Conservation (phyloP, 1,139 yeast genomes). For the Ogataea hybrid region DNA sequence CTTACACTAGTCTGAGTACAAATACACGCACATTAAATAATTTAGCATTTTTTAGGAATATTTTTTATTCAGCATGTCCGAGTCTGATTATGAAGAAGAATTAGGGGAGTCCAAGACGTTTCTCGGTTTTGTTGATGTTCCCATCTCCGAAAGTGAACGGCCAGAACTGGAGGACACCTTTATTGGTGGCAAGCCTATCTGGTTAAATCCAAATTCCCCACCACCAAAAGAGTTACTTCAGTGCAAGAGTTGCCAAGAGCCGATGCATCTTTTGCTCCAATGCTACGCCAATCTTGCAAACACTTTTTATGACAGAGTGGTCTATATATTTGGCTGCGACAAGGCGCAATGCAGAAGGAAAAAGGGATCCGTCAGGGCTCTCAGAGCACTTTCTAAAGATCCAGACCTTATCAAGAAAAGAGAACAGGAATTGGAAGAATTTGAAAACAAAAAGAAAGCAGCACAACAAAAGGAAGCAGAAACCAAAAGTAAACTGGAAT, state of each 20-base stretch:
- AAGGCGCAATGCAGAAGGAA: conserved; percentile 61
- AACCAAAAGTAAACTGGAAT: conserved; percentile 41
- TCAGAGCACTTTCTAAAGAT: conserved; percentile 71
- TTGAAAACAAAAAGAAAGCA: conserved; percentile 38
- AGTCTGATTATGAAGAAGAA: conserved; percentile 21
- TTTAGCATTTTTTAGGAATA: neutral
- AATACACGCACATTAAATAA: no score
- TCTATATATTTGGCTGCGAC: conserved; percentile 78
- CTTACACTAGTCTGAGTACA: no score
- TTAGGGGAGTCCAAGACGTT: conserved; percentile 19
- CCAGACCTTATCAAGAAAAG: conserved; percentile 43
- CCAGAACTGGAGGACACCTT: conserved; percentile 71
- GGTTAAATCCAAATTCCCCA: conserved; percentile 39
- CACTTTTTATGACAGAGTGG: conserved; percentile 72
- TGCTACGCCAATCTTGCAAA: conserved; percentile 75
- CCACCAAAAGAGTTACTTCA: conserved; percentile 51
- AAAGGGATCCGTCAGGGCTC: conserved; percentile 67
- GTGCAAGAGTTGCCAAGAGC: conserved; percentile 64
- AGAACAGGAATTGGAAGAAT: conserved; percentile 39
- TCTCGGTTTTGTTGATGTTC: conserved; percentile 66
- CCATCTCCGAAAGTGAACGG: conserved; percentile 42
- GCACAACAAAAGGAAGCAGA: conserved; percentile 42
- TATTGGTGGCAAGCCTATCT: conserved; percentile 70
- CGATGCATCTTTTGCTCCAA: conserved; percentile 71
- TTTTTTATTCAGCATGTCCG: conserved; percentile 7